These are phyloP conservation scores for Colletotrichum sp. DNA, from an alignment of 2,329 filamentous ascomycete species.

Conservation along the genomic window DNA sequence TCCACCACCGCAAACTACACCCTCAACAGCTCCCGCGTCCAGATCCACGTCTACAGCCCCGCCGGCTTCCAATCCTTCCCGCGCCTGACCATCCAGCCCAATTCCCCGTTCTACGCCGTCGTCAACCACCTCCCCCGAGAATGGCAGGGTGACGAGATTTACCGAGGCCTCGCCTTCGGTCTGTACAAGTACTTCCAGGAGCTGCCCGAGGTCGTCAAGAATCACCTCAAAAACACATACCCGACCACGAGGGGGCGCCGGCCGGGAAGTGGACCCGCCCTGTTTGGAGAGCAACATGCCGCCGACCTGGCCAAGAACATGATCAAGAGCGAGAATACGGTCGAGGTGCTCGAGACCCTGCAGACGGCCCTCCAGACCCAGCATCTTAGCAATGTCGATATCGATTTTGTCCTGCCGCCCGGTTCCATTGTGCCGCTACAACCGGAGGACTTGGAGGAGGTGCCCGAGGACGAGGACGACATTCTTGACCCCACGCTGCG, in stretches of 20 bases:
- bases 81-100: constrained; percentile 90
- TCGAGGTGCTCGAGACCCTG: constrained; percentile 75
- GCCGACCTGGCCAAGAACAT: constrained; percentile 88
- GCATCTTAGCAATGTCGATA: constrained; percentile 81
- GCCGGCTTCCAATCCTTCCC: constrained; percentile 90
- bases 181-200: constrained; percentile 94
- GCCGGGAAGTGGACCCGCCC: constrained; percentile 67
- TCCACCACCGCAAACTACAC: constrained; percentile 88
- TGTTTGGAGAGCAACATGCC: constrained; percentile 92
- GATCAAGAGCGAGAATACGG: constrained; percentile 78
- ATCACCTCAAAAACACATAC: constrained; percentile 66
- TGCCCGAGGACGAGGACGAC: constrained; percentile 68
- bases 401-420: constrained; percentile 85
- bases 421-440: constrained; percentile 74
- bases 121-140: constrained; percentile 91
- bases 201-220: constrained; percentile 78
- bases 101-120: constrained; percentile 87
- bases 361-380: constrained; percentile 80
- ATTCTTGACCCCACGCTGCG: constrained; percentile 66
- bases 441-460: constrained; percentile 62
- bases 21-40: constrained; percentile 89
- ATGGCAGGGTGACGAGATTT: constrained; percentile 94
- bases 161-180: constrained; percentile 88
- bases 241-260: constrained; percentile 58
- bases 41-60: constrained; percentile 89